Evolutionary conservation across 805 yeast species (phyloP).

Genomic region (Candida ponderosae): DNA sequence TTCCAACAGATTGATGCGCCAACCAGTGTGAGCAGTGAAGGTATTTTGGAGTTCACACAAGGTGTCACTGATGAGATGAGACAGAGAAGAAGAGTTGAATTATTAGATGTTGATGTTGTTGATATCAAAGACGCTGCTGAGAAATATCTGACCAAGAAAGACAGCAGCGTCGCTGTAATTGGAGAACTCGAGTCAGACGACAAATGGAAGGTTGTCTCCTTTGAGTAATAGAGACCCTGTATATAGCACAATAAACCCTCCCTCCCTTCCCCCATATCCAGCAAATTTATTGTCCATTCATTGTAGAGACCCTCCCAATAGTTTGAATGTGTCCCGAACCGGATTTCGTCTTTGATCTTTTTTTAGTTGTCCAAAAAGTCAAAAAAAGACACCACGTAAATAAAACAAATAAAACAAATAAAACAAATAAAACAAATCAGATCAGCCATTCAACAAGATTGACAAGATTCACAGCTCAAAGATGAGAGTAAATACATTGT

Average conservation of each 20-base stretch:
- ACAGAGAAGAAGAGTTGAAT: conserved; percentile 68
- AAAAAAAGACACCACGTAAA: too few species aligned
- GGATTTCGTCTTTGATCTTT: too few species aligned
- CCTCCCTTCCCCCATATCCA: too few species aligned
- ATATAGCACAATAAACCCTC: too few species aligned
- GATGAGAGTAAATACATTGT: conserved; percentile 9
- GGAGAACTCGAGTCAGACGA: conserved; percentile 21
- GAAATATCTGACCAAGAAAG: conserved; percentile 41
- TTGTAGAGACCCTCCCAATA: too few species aligned
- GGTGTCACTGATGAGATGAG: conserved; percentile 73
- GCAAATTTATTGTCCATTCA: too few species aligned
- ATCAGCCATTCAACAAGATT: too few species aligned
- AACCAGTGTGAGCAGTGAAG: conserved; percentile 70
- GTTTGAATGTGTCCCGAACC: too few species aligned
- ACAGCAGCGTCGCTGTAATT: conserved; percentile 33
- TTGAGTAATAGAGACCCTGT: too few species aligned
- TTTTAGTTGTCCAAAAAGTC: too few species aligned
- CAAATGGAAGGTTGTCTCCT: conserved; percentile 14
- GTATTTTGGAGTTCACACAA: conserved; percentile 53
- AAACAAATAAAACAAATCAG: too few species aligned
- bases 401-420: too few species aligned
- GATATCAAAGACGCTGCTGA: conserved; percentile 65
- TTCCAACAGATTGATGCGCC: conserved; percentile 95
- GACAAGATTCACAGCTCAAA: neutral
- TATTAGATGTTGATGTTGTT: conserved; percentile 54